Evolutionary conservation across 2,329 filamentous ascomycete species (phyloP), one percentile per base, ranked within the genome.

Genomic region (Ramularia endophylla): DNA sequence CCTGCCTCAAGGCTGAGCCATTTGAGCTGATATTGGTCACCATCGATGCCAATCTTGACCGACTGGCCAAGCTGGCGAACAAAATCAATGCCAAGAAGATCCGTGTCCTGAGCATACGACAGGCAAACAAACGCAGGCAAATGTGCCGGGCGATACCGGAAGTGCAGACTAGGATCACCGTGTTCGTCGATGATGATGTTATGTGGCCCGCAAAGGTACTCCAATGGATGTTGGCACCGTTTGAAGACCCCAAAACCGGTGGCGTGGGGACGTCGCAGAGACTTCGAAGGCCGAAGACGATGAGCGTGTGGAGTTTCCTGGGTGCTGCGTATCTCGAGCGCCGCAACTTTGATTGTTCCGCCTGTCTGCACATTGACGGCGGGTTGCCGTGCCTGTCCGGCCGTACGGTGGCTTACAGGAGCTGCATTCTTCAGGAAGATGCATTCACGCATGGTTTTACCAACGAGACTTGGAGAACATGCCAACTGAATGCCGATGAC

Each of bases 381-480:
- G 90, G 90, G 29, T 84, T 94, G n/a, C 94, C 90, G 8, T 97
- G 90, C 70, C 87, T 97, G 72, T 95, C 90, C 34, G 90, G 90
- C 43, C 83, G 90, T 31, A 95, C 89, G 12, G 89, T 90, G 39
- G 89, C 88, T 32, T 95, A 97, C 68, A 83, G 87, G 35, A 87
- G 87, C 8, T 80, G 85, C 59, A 95, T 97, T 50, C 72, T 97
- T 18, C 81, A 87, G 56, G 87, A 89, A 61, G 80, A 84, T 45
- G 80, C 84, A 38, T 97, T 97, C 65, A 81, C 88, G 30, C 78
- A 89, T 51, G 86, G 83, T 33, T 95, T 97, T 71, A 89, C 86
- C 53, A 87, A 89, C 41, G 90, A 97, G 68, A 84, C 83, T 54
- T 95, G 87, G 87, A 75, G 75, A 66, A 81, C 83, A 56, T 94